Conservation (phyloP, 805 yeast genomes). For the Nakazawaea anatomiae region DNA sequence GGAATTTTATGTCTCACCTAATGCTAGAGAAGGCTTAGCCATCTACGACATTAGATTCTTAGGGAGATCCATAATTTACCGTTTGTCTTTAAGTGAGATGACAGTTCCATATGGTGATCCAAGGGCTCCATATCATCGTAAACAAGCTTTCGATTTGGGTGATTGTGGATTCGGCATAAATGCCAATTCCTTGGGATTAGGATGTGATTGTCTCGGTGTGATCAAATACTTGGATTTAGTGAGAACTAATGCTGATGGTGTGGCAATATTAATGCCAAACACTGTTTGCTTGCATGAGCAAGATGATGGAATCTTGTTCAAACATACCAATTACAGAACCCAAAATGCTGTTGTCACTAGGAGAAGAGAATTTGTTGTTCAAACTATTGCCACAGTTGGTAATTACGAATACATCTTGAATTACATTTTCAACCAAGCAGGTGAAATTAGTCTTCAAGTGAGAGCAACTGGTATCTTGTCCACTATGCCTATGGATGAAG, state of each 20-base stretch:
- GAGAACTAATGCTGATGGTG: conserved; percentile 53
- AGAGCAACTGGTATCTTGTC: conserved; percentile 86
- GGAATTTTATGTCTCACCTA: conserved; percentile 68
- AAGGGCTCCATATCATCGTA: conserved; percentile 76
- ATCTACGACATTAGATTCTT: conserved; percentile 67
- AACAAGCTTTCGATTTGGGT: conserved; percentile 83
- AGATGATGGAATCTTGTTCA: conserved; percentile 69
- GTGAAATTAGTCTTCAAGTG: conserved; percentile 70
- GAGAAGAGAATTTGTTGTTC: conserved; percentile 73
- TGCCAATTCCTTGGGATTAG: conserved; percentile 63
- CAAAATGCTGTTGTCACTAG: conserved; percentile 65
- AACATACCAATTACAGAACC: conserved; percentile 78
- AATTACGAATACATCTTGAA: conserved; percentile 77
- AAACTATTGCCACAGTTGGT: conserved; percentile 79
- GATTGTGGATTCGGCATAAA: conserved; percentile 77
- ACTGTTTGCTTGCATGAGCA: conserved; percentile 79
- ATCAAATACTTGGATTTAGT: conserved; percentile 67
- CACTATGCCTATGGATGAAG: conserved; percentile 75
- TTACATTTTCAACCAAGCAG: conserved; percentile 70
- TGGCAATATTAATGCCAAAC: conserved; percentile 55
- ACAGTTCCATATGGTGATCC: conserved; percentile 88
- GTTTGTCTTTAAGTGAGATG: conserved; percentile 75
- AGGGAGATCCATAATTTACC: conserved; percentile 70
- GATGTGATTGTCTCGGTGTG: conserved; percentile 80
- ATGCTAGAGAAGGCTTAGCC: conserved; percentile 76